Base-by-base conservation (phyloP, 306 rosid genomes). In the Begonia fuchsioides region DNA sequence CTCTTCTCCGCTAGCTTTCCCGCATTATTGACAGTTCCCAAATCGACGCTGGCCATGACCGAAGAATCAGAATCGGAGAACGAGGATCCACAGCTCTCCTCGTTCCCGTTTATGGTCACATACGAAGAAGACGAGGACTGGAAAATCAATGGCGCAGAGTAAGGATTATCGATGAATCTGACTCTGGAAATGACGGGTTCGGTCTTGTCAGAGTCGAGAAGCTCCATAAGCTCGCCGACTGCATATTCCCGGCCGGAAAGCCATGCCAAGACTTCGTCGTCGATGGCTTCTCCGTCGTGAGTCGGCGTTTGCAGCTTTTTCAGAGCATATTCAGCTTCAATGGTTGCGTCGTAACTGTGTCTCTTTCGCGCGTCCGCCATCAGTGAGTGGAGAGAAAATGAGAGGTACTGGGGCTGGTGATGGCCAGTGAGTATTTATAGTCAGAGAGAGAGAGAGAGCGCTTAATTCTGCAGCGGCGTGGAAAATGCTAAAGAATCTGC, bases 61-160 rank as follows among this genome's bases (percentile, higher is more conserved):
- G n/a, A n/a, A n/a, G n/a, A n/a, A n/a, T n/a, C n/a, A n/a, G n/a
- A n/a, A n/a, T n/a, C n/a, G n/a, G n/a, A n/a, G n/a, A n/a, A n/a
- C n/a, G n/a, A n/a, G n/a, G n/a, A n/a, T n/a, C n/a, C n/a, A n/a
- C n/a, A n/a, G n/a, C n/a, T n/a, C n/a, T n/a, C n/a, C n/a, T n/a
- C n/a, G 59, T 80, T 76, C 15, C 76, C 77, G 68, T 83, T 74
- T n/a, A 83, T 75, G 3, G 90, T 80, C 6, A 83, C 55, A 73
- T 77, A 80, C 3, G 90, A 74, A 1, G 90, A 74, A 1, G 81
- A 67, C 20, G 62, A 50, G 41, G 79, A 71, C 17, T 70, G 84
- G 38, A 63, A 68, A 15, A 73, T 57, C 53, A 61, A 11, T 20
- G 77, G 65, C 47, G 80, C 50, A 1, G 68, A 39, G 69, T 72